Conservation (phyloP, 768 basidiomycete genomes). For the Gymnopilus dilepis region DNA sequence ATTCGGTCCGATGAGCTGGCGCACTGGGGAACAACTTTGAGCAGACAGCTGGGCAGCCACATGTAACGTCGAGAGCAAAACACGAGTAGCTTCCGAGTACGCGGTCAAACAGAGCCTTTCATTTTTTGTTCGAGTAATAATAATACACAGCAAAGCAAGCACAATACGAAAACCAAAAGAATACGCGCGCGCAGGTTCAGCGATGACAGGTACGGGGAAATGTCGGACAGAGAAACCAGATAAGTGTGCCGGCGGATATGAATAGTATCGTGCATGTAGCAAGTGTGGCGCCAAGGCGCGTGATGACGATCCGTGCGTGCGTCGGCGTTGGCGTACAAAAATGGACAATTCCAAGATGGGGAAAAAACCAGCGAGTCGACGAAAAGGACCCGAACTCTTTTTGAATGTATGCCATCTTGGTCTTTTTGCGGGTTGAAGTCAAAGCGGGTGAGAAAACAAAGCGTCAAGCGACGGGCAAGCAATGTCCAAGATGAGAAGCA, state of each 20-base stretch:
- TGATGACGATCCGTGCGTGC: conserved; percentile 7
- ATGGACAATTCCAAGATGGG: conserved; percentile 38
- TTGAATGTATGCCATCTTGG: not conserved
- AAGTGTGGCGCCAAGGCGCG: conserved; percentile 1
- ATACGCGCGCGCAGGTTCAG: not conserved
- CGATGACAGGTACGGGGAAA: conserved; percentile 1
- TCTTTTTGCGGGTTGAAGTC: not conserved
- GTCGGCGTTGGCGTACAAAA: conserved; percentile 24
- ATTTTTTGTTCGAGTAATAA: not conserved
- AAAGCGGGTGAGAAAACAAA: not conserved
- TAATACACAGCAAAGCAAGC: conserved; percentile 2
- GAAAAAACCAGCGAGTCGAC: conserved; percentile 2
- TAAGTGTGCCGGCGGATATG: conserved; percentile 4
- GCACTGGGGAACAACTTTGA: conserved; percentile 4
- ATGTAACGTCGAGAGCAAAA: conserved; percentile 4
- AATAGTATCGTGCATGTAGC: conserved; percentile 7
- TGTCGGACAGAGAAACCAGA: not conserved
- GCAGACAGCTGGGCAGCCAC: not conserved
- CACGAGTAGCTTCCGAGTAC: not conserved
- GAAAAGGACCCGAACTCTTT: not conserved
- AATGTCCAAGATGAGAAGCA: conserved; percentile 12
- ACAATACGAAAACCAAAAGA: conserved; percentile 1
- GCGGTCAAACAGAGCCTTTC: not conserved
- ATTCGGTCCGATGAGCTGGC: conserved; percentile 12
- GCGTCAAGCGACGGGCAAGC: conserved; percentile 4